Base-by-base conservation (phyloP, 352 stramenopile species). In the Phytophthora gonapodyides region DNA sequence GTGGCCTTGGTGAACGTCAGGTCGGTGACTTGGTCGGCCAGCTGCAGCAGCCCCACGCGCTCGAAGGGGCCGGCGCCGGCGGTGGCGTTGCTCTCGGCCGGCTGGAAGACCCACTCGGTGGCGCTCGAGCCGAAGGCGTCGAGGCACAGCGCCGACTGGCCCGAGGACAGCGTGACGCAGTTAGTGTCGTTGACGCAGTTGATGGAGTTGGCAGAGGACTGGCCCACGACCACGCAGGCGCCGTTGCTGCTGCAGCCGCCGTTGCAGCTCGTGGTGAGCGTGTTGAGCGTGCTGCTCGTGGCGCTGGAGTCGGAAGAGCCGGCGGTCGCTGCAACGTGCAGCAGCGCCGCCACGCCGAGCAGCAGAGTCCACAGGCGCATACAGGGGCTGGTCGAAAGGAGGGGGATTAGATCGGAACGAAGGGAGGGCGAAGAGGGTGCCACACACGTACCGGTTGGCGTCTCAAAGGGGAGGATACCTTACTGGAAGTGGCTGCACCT, bases 151-250 rank as follows among this genome's bases (percentile, higher is more conserved):
- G 80, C 80, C 24, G 83, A 77, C 60, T 82, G 76, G 21, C 83
- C 83, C 33, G 57, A 90, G n/a, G 72, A 84, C 38, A 92, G 69
- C 50, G 77, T 88, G 41, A 80, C 67, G 61, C 83, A 92, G 45
- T 73, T 78, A 51, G 71, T 83, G 61, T 92, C 76, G 69, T 87
- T 90, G 41, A 90, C 78, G 49, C 83, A 92, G 70, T 90, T 75
- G 69, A 92, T 89, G 40, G 57, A 48, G 52, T 82, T 86, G 15
- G 63, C 53, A 21, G 77, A 82, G 19, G 80, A 83, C 54, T 83
- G 67, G 2, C 83, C 83, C 24, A 92, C 69, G 31, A 92, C 62
- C 16, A 90, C 79, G 49, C 83, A 92, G 8, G 79, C 75, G n/a
- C 73, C 62, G 67, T 80, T 81, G 42, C 57, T 66, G 62, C 73